Evolutionary conservation across 2,329 filamentous ascomycete genomes (phyloP).

Genomic region (Aspergillus udagawae): DNA sequence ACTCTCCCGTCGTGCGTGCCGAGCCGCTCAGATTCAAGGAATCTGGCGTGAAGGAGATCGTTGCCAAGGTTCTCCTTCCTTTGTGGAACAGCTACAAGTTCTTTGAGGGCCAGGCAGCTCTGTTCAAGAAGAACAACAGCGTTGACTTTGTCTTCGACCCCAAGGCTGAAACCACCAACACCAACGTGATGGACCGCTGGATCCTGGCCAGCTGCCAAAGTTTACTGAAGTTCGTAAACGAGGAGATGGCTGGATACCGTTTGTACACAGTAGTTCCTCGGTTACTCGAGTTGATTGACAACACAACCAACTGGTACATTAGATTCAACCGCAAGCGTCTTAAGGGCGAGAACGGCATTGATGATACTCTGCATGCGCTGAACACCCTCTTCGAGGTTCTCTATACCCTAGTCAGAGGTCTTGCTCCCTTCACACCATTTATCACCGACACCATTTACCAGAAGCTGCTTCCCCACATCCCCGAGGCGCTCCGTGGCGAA

Average conservation of each 20-base stretch:
- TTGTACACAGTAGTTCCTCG: conserved; percentile 89
- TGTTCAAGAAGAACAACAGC: conserved; percentile 80
- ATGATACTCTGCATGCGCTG: conserved; percentile 84
- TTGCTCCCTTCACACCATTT: conserved; percentile 95
- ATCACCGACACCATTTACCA: conserved; percentile 92
- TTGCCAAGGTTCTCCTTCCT: conserved; percentile 83
- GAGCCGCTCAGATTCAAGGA: conserved; percentile 92
- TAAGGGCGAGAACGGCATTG: conserved; percentile 81
- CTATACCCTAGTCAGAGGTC: conserved; percentile 78
- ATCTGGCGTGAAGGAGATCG: conserved; percentile 86
- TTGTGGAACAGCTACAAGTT: conserved; percentile 98
- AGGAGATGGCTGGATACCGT: conserved; percentile 80
- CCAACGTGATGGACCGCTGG: conserved; percentile 95
- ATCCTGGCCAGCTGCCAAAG: conserved; percentile 90
- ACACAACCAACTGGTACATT: conserved; percentile 99
- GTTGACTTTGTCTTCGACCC: conserved; percentile 77
- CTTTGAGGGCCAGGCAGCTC: conserved; percentile 80
- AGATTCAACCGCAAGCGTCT: conserved; percentile 86
- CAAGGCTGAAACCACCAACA: conserved; percentile 68
- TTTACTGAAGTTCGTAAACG: conserved; percentile 83
- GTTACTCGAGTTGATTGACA: conserved; percentile 78
- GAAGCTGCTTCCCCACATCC: conserved; percentile 76
- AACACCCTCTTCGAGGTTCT: conserved; percentile 94
- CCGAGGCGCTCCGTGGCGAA: conserved; percentile 62
- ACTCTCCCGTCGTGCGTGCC: conserved; percentile 88